Evolutionary conservation across 208 protist genomes (phyloP).

Genomic region (Leptomonas pyrrhocoris): DNA sequence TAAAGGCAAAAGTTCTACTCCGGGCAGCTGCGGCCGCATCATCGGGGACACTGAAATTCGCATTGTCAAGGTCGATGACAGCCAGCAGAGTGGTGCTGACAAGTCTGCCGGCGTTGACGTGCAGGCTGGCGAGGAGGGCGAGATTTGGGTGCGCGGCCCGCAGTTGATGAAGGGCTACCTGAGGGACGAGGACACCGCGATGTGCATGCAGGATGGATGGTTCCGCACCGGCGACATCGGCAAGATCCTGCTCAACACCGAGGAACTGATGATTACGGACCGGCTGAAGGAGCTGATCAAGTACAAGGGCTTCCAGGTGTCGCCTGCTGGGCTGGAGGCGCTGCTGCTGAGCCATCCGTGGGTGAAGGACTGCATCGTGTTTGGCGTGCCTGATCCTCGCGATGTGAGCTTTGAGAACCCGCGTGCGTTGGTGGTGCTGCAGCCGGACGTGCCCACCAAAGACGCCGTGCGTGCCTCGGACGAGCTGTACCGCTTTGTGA

Average conservation of each 20-base stretch:
- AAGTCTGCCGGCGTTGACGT: conserved; percentile 34
- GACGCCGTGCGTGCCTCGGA: conserved; percentile 45
- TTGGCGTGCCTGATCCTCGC: conserved; percentile 57
- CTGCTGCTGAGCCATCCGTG: conserved; percentile 54
- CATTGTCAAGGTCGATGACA: conserved; percentile 46
- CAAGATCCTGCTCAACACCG: conserved; percentile 39
- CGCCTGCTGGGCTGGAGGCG: conserved; percentile 79
- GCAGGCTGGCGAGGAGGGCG: conserved; percentile 46
- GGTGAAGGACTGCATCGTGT: conserved; percentile 72
- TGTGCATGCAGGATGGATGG: conserved; percentile 63
- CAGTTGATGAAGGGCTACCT: conserved; percentile 84
- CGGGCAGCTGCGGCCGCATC: conserved; percentile 24
- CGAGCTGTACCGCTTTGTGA: conserved; percentile 51
- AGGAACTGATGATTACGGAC: conserved; percentile 62
- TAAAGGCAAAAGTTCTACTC: not conserved
- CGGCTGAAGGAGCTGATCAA: conserved; percentile 92
- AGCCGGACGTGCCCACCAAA: conserved; percentile 21
- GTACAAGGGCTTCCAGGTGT: conserved; percentile 90
- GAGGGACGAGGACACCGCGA: conserved; percentile 49
- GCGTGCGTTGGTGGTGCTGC: conserved; percentile 71
- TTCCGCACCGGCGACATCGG: conserved; percentile 81
- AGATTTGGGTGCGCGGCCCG: conserved; percentile 75
- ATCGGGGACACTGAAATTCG: conserved; percentile 45
- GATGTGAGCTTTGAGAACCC: conserved; percentile 70
- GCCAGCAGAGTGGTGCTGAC: conserved; percentile 46